Evolutionary conservation across 192 early-diverging fungal species (phyloP), one percentile per base, ranked within the genome.

Genomic region (Coemansia sp.): DNA sequence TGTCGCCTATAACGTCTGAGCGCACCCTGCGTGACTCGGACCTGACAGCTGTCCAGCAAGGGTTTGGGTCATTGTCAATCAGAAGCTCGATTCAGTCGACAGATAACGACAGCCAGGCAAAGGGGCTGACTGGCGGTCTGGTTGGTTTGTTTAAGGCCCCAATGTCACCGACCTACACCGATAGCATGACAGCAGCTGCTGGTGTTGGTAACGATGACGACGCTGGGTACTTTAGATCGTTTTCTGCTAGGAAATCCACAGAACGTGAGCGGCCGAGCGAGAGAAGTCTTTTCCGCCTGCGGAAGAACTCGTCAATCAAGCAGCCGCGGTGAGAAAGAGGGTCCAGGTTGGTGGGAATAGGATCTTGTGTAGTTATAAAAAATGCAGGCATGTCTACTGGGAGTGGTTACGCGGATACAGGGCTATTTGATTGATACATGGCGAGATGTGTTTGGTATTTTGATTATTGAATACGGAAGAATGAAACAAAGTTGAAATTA

Each of bases 301-400:
- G 71, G 52, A 76, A 82, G 48, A 82, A 73, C 62, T 66, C 79
- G 32, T 74, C 74, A 4, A 54, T 76, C 57, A 76, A 76, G 49
- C 68, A 73, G 32, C 56, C 54, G 56, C 68, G 68, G 49, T 75
- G 53, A 68, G n/a, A 16, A 26, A 26, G 26, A 26, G 26, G 26
- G 26, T 26, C 26, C 26, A 26, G 26, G 3, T 26, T 26, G 26
- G 26, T 26, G 26, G 26, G 26, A 26, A 26, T 26, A 26, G 26
- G 26, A 26, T 26, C 26, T 26, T 26, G 26, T 26, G 26, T 26
- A 26, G 26, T 26, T 26, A 26, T 26, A 26, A 26, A 26, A 3
- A 15, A 3, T 26, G 26, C 26, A 26, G 26, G 3, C 26, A 26
- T 26, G 26, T 26, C 26, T 26, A 3, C 26, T 26, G 26, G 26